Percentiles rank a stretch among this genome's conserved stretches.
Conservation (phyloP, 176 grass and related monocot genomes). For the Zoysia japonica region DNA sequence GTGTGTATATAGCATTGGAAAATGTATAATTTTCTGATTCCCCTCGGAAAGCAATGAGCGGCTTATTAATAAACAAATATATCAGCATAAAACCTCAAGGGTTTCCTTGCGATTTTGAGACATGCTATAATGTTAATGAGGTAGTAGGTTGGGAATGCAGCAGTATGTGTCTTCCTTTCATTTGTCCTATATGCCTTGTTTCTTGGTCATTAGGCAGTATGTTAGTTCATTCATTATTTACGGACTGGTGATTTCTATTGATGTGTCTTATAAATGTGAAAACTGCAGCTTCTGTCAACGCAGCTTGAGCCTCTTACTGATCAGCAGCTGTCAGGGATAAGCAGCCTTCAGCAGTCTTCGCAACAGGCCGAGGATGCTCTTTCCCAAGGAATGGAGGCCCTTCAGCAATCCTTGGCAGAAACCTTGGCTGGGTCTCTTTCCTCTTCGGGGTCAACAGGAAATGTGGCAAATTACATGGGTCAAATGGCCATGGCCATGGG, state of each 20-base stretch:
- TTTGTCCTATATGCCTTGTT: constrained; percentile 15
- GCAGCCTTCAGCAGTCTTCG: constrained; percentile 87
- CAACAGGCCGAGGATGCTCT: constrained; percentile 95
- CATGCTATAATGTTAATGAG: constrained; percentile 11
- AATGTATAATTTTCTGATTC: constrained; percentile 21
- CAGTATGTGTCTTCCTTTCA: constrained; percentile 9
- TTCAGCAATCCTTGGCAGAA: constrained; percentile 93
- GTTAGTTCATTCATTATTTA: constrained; percentile 5
- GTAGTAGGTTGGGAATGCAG: not conserved
- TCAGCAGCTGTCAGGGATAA: constrained; percentile 83
- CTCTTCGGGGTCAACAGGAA: constrained; percentile 83
- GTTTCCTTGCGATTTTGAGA: not conserved
- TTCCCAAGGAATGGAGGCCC: constrained; percentile 99
- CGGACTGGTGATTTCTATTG: not conserved
- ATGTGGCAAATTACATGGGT: constrained; percentile 97
- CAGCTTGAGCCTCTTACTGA: constrained; percentile 92
- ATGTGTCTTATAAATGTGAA: constrained; percentile 32
- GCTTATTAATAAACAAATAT: constrained; percentile 24
- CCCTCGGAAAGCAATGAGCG: not conserved
- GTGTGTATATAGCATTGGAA: constrained; percentile 38
- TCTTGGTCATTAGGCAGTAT: not conserved
- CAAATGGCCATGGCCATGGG: constrained; percentile 99
- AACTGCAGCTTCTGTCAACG: constrained; percentile 78
- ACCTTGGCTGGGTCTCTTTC: constrained; percentile 87
- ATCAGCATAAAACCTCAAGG: not conserved